Evolutionary conservation across 495 filamentous ascomycete species (phyloP).

Genomic region (Hyaloscypha variabilis): DNA sequence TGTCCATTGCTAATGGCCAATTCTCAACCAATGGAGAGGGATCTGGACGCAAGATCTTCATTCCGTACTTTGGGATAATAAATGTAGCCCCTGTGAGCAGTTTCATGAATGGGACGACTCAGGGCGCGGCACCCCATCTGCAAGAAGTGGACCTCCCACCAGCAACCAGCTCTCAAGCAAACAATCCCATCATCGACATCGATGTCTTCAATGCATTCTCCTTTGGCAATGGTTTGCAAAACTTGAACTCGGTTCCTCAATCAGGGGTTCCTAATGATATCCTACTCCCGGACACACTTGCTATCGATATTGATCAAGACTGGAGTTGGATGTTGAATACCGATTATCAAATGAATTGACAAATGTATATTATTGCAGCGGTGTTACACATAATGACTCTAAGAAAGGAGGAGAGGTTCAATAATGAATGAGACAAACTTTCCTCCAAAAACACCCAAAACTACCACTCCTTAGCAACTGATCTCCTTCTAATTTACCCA

Average conservation of each 20-base stretch:
- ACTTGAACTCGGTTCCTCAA: neutral
- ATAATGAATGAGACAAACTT: no score
- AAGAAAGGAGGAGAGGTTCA: no score
- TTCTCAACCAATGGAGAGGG: neutral
- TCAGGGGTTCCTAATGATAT: neutral
- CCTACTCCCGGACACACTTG: constrained; percentile 4
- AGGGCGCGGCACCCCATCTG: neutral
- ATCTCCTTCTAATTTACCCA: no score
- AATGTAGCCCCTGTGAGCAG: neutral
- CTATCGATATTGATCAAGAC: constrained; percentile 16
- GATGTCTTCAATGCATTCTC: constrained; percentile 6
- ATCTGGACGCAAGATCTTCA: neutral
- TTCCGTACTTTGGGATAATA: constrained; percentile 17
- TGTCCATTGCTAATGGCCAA: neutral
- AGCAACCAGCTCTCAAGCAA: neutral
- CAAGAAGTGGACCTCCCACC: neutral
- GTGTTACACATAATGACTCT: no score
- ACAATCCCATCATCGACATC: constrained; percentile 2
- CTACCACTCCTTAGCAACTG: no score
- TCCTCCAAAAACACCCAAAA: no score
- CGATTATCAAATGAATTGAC: constrained; percentile 8
- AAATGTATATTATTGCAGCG: neutral
- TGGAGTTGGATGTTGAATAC: constrained; percentile 15
- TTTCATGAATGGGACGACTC: neutral
- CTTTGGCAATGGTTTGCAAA: neutral